Base-by-base conservation (phyloP, 2,329 filamentous ascomycete species). In the Exophiala sp. region DNA sequence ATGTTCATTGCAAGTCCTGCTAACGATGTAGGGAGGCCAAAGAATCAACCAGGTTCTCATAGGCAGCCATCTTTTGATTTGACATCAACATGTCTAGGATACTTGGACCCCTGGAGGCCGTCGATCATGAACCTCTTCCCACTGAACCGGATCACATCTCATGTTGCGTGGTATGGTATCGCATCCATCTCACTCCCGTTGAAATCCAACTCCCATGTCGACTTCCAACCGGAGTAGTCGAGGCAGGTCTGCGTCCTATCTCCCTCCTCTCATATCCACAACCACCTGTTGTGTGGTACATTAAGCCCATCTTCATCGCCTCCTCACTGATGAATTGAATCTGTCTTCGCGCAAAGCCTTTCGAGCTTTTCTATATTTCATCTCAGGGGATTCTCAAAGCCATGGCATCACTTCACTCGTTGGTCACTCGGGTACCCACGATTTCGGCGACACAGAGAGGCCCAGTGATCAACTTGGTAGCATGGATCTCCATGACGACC, bases 401-500 rank as follows among this genome's bases (percentile, higher is more conserved):
- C 42, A 50, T 53, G 46, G 51, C 37, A 19, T 16, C 10, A n/a
- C n/a, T 18, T 13, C 43, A 46, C n/a, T 16, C 8, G 14, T 42
- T 50, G 32, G 8, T 43, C 24, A 38, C 41, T 11, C 46, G 51
- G 4, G 38, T 47, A 5, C 51, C 51, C 2, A 2, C 46, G 24
- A 53, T 53, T 18, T 46, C 46, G 1, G 42, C 37, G 7, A 41
- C 42, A 11, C 37, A 50, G 29, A 50, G 39, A 47, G 51, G 51
- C 29, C 51, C 51, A 2, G 46, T 53, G 22, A 43, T 53, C n/a
- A 50, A 53, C 29, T 23, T 53, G 38, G 39, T 50, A 29, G 42
- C 51, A 43, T 53, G 51, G 51, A 44, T 50, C n/a, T 19, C 37
- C 9, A 22, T 53, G 47, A 42, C 43, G 9, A 53, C 51, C 5